Base-by-base conservation (phyloP, 495 filamentous ascomycete genomes). In the Extremus antarcticus region DNA sequence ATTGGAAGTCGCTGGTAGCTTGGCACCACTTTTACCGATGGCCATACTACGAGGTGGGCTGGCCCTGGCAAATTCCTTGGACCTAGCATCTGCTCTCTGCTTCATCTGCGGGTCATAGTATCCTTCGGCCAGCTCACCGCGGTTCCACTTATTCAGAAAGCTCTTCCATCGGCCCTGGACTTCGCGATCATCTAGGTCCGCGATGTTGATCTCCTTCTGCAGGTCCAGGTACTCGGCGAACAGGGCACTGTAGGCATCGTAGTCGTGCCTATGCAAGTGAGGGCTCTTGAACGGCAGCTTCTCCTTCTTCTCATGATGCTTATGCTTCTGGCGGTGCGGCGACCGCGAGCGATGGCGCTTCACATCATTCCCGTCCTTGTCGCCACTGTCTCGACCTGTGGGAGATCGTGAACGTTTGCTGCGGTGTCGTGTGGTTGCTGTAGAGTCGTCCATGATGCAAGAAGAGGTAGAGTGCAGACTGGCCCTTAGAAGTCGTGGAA, bases 91-190 rank as follows among this genome's bases (percentile, higher is more conserved):
- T 20, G 62, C 63, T 43, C 51, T 68, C 40, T 53, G 45, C 56
- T 65, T 67, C 47, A 60, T 70, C 19, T 52, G 54, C 13, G 89
- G 84, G 60, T 90, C 86, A 67, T 98, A 98, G 91, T 92, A 98
- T 22, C 90, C 89, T 68, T 89, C 84, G 1, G 88, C 85, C 52
- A 98, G 75, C 75, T 94, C 90, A 71, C 86, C 88, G 65, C 80
- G 83, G 73, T 98, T 98, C 92, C 92, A 98, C 76, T 90, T 91
- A 1, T 78, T 71, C 15, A 88, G 66, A 64, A 96, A 98, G 66
- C 90, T 91, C 72, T 95, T 95, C 88, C 90, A 98, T 39, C 92
- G 73, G 0, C 91, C 92, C 46, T 78, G 82, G 0, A 81, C 65
- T 63, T 97, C 91, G 15, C 78, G 72, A 51, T 84, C 81, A 39